phyloP scores from a whole-genome alignment of 805 yeast genomes.

The Yarrowia sp. region DNA sequence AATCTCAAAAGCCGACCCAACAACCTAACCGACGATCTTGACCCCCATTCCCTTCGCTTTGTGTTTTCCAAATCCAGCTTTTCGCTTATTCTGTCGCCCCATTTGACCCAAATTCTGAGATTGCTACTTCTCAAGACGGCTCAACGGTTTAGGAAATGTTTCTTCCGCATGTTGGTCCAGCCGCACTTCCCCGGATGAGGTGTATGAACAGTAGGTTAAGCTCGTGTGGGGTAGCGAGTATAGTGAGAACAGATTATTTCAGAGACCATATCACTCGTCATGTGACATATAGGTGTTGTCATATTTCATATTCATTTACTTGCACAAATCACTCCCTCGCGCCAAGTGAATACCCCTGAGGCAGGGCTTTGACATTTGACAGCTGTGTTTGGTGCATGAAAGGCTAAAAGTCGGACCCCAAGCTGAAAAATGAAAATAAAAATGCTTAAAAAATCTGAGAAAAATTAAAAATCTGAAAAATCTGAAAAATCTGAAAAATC shows the following conservation, averaged over 20 bases:
- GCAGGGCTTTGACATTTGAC: too few relatives aligned
- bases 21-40: background rate
- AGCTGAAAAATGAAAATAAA: too few relatives aligned
- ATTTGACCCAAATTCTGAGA: background rate
- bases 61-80: background rate
- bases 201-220: background rate
- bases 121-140: background rate
- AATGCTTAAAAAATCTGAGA: too few relatives aligned
- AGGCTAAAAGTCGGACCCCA: too few relatives aligned
- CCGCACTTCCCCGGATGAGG: conserved; percentile 32
- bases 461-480: too few relatives aligned
- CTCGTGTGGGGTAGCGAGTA: conserved; percentile 8
- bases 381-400: too few relatives aligned
- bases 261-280: too few relatives aligned
- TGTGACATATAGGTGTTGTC: background rate
- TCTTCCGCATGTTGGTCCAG: conserved; percentile 7
- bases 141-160: conserved; percentile 17
- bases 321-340: too few relatives aligned
- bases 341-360: too few relatives aligned
- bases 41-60: background rate
- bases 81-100: background rate
- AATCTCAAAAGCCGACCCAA: background rate
- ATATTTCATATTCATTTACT: background rate
- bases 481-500: too few relatives aligned
- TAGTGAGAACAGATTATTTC: too few relatives aligned